Evolutionary conservation across 495 filamentous ascomycete species (phyloP).

Genomic region (Durotheca rogersii): DNA sequence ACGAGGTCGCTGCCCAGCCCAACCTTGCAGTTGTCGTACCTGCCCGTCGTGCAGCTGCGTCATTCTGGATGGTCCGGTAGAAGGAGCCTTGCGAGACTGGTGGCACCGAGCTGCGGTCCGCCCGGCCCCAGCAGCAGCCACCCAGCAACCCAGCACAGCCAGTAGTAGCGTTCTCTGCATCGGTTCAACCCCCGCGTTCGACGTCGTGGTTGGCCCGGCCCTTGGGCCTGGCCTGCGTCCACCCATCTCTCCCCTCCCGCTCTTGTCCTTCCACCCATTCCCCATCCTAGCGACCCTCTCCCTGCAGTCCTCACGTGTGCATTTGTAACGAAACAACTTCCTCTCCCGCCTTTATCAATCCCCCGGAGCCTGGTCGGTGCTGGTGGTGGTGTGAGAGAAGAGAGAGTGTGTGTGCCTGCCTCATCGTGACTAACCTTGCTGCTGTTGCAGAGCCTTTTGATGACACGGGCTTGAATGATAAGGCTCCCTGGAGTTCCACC

Average conservation of each 20-base stretch:
- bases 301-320: slow-evolving; percentile 33
- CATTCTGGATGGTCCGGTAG: too few species aligned
- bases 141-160: too few species aligned
- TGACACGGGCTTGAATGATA: slow-evolving; percentile 19
- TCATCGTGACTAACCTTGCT: slow-evolving; percentile 26
- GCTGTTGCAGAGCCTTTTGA: slow-evolving; percentile 8
- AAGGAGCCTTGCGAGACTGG: too few species aligned
- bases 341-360: slow-evolving; percentile 25
- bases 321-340: slow-evolving; percentile 14
- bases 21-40: too few species aligned
- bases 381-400: too few species aligned
- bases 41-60: too few species aligned
- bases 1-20: too few species aligned
- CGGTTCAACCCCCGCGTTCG: slow-evolving; percentile 26
- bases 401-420: slow-evolving; percentile 20
- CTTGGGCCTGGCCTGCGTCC: too few species aligned
- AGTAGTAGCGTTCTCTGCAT: too few species aligned
- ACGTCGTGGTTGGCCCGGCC: slow-evolving; percentile 1
- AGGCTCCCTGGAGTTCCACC: slow-evolving; percentile 12
- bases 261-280: slow-evolving; percentile 26
- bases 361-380: slow-evolving; percentile 11
- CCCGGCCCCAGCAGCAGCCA: too few species aligned
- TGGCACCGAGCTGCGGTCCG: too few species aligned
- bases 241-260: slow-evolving; percentile 7
- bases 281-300: slow-evolving; percentile 19